Base-by-base conservation (phyloP, 1,284 basidiomycete species). In the Malassezia yamatoensis region DNA sequence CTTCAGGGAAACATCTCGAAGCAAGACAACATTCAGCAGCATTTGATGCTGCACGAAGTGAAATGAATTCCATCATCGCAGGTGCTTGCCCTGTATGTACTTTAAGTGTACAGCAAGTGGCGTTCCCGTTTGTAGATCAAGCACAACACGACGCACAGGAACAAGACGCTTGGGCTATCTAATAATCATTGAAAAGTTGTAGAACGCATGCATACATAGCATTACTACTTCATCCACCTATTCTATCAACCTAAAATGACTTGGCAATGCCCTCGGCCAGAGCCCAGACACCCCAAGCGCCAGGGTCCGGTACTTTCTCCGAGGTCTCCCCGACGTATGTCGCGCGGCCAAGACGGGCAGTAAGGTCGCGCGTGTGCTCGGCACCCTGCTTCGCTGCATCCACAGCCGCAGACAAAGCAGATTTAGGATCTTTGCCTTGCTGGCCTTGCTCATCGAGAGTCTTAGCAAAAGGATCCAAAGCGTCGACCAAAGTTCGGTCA, bases 401-500 rank as follows among this genome's bases (percentile, higher is more conserved):
- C 0, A 76, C 78, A 1, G 79, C 79, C 16, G 74, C 66, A 3
- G 61, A 40, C 7, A 80, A 61, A 6, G 59, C 52, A 1, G 60
- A 56, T 39, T 67, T 64, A 21, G 68, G 76, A 2, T 48, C 54
- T 4, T 63, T 66, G 40, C 45, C 44, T 16, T 37, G 20, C 38
- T 52, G 34, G 35, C 39, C 34, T 37, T 51, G 36, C 33, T 47
- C 18, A 20, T 41, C 10, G 7, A 81, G 67, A 2, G 72, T 63
- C 15, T 62, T 62, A 61, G 78, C 80, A 60, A 83, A 80, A 9
- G 81, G 81, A 15, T 65, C 57, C 1, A 83, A 76, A 0, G 81
- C 78, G 50, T 83, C 81, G 18, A 83, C 76, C 39, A 82, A 65
- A 0, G 81, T 83, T 10, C 81, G 77, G 66, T 82, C 81, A 1